phyloP scores from a whole-genome alignment of 768 basidiomycete species.

The Coprinopsis cinerea region DNA sequence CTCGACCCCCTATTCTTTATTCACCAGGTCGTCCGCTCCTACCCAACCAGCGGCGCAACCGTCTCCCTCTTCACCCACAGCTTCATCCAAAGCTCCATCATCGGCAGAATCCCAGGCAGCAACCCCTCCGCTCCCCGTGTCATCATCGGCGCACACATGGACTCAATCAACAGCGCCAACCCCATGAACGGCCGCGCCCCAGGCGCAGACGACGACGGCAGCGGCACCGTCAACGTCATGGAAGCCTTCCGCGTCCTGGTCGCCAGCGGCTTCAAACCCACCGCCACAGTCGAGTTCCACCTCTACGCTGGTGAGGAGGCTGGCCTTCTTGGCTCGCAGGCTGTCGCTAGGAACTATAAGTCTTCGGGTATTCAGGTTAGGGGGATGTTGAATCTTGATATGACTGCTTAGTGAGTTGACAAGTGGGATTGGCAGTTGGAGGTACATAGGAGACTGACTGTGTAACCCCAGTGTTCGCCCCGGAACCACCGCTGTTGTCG shows the following conservation, averaged over 20 bases:
- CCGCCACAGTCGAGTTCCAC: conserved; percentile 37
- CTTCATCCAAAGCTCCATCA: conserved; percentile 28
- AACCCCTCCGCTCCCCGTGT: conserved; percentile 22
- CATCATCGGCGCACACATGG: conserved; percentile 35
- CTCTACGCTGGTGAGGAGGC: conserved; percentile 40
- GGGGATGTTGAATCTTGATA: conserved; percentile 41
- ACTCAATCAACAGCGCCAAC: conserved; percentile 29
- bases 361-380: conserved; percentile 32
- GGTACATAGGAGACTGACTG: too few species aligned
- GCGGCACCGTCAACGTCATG: conserved; percentile 34
- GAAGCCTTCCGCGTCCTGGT: conserved; percentile 35
- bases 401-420: conserved; percentile 32
- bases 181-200: conserved; percentile 32
- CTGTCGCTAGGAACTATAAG: conserved; percentile 45
- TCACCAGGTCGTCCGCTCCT: conserved; percentile 18
- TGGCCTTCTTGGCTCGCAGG: conserved; percentile 44
- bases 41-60: conserved; percentile 20
- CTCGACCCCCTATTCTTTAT: too few species aligned
- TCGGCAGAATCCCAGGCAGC: conserved; percentile 28
- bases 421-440: neutral
- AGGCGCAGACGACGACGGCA: conserved; percentile 45
- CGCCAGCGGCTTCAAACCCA: conserved; percentile 28
- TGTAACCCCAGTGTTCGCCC: conserved; percentile 33
- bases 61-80: conserved; percentile 23
- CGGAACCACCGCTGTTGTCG: conserved; percentile 35